phyloP scores from a whole-genome alignment of 2,329 filamentous ascomycete genomes.

The Rhynchosporium secalis region DNA sequence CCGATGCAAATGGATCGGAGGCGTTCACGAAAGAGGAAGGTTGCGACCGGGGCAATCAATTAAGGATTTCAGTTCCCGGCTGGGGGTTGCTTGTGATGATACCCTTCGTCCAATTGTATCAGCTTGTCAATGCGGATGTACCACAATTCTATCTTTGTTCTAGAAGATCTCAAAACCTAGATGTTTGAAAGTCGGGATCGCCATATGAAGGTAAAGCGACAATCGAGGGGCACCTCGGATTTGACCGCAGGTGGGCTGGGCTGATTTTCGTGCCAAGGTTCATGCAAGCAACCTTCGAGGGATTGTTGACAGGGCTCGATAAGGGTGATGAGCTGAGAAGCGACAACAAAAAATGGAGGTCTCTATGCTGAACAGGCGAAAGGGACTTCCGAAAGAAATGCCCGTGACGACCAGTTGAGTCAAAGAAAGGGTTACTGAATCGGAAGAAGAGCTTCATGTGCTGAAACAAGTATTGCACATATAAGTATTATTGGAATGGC shows the following conservation, averaged over 20 bases:
- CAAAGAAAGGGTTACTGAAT: neutral
- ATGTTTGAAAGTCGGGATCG: neutral
- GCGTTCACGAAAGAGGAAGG: constrained; percentile 1
- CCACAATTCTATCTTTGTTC: neutral
- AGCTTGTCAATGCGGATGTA: neutral
- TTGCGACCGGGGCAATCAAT: neutral
- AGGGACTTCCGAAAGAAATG: no score
- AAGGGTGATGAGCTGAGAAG: neutral
- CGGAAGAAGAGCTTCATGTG: neutral
- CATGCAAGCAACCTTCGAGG: neutral
- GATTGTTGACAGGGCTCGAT: neutral
- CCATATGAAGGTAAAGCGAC: neutral
- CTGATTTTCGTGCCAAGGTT: neutral
- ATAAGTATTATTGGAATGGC: no score
- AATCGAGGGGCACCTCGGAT: neutral
- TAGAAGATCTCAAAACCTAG: neutral
- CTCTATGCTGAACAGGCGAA: no score
- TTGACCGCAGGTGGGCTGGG: neutral
- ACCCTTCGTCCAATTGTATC: neutral
- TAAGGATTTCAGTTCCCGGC: neutral
- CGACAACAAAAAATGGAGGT: neutral
- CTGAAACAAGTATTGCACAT: neutral
- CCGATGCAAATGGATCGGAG: constrained; percentile 12
- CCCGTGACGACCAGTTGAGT: neutral
- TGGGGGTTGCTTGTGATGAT: constrained; percentile 4